These are phyloP conservation scores for Ceratobasidium sp. DNA, from an alignment of 1,284 basidiomycete species.

Conservation along the genomic window DNA sequence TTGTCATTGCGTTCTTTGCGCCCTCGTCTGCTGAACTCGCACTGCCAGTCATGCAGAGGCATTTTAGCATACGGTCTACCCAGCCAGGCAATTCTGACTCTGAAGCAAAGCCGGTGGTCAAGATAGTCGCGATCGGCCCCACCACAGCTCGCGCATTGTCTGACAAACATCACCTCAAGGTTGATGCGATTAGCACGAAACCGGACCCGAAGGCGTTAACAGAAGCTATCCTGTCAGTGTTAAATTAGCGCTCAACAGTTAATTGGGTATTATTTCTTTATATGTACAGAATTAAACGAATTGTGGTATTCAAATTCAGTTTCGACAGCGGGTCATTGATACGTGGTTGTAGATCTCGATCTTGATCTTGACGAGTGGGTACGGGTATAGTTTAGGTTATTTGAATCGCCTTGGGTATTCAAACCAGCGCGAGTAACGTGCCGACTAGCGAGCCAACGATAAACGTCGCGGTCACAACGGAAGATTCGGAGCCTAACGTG, in stretches of 20 bases:
- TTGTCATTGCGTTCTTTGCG: constrained; percentile 73
- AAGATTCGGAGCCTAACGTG: neutral
- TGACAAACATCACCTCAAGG: constrained; percentile 55
- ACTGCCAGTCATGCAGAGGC: constrained; percentile 57
- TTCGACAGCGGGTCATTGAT: neutral
- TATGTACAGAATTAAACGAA: neutral
- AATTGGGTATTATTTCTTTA: constrained; percentile 13
- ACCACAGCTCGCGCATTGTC: constrained; percentile 64
- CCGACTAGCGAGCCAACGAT: constrained; percentile 2
- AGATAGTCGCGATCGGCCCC: constrained; percentile 68
- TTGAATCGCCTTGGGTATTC: neutral
- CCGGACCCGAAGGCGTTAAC: constrained; percentile 63
- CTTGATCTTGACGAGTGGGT: neutral
- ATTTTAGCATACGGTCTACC: constrained; percentile 49
- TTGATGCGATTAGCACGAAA: constrained; percentile 61
- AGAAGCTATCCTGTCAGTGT: constrained; percentile 48
- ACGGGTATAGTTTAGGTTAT: constrained; percentile 5
- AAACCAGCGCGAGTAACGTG: neutral
- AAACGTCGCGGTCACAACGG: neutral
- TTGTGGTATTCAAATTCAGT: constrained; percentile 8
- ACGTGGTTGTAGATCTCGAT: neutral
- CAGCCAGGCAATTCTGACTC: constrained; percentile 7
- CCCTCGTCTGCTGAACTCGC: constrained; percentile 71
- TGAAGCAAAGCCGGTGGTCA: constrained; percentile 42
- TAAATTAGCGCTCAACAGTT: constrained; percentile 9